A percentile compares a stretch with the other conserved stretches of the same genome.
Evolutionary conservation across 73 alveolate genomes (phyloP).

Genomic region (Paraurostyla sp.): DNA sequence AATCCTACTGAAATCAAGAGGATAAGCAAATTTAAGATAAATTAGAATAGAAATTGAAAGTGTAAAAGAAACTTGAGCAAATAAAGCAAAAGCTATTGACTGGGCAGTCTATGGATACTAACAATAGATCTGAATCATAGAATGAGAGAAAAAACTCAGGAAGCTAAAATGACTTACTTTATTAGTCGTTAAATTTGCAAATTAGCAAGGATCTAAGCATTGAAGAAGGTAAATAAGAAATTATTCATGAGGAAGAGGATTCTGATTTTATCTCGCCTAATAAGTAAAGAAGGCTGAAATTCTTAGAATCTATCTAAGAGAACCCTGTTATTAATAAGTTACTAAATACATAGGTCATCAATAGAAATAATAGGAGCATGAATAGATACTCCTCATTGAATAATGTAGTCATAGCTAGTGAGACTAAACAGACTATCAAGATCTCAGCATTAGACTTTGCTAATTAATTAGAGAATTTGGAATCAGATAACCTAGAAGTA

Average conservation of each 20-base stretch:
- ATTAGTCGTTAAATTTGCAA: not conserved
- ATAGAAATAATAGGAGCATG: not conserved
- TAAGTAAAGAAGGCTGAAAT: not conserved
- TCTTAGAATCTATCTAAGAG: not conserved
- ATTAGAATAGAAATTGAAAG: not conserved
- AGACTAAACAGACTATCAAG: not conserved
- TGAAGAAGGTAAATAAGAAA: not conserved
- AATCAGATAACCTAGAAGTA: not conserved
- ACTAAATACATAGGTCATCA: not conserved
- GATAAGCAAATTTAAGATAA: too few species aligned
- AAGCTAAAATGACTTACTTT: not conserved
- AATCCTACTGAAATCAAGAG: too few species aligned
- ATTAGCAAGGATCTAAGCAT: not conserved
- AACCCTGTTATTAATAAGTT: not conserved
- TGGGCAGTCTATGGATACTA: constrained; percentile 1
- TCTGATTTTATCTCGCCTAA: not conserved
- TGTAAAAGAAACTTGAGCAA: constrained; percentile 2
- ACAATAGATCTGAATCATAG: too few species aligned
- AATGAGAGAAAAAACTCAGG: too few species aligned
- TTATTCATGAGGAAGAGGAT: not conserved
- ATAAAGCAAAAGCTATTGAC: not conserved
- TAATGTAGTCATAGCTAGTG: not conserved
- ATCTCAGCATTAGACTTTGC: constrained; percentile 15
- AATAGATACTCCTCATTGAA: not conserved
- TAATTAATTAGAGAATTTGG: not conserved